Base-by-base conservation (phyloP, 805 yeast genomes). In the Kuraishia hungarica region DNA sequence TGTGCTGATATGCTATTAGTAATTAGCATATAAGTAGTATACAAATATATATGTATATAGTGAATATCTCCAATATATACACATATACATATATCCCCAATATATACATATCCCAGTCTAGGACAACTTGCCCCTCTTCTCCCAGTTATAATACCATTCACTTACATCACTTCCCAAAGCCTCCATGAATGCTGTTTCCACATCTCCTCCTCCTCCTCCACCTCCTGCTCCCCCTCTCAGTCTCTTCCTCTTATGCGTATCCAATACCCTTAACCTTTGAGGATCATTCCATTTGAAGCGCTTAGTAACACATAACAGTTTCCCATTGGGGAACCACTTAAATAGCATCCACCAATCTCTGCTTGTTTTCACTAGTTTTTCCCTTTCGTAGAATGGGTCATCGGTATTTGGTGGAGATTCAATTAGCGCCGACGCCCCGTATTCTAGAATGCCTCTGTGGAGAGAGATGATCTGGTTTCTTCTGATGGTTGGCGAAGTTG, bases 281-380 rank as follows among this genome's bases (percentile, higher is more conserved):
- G 51, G 51, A 17, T 49, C 51, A 26, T 24, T 17, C 21, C 28
- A n/a, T 28, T 24, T 49, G n/a, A 49, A 49, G 11, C 51, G 24
- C 19, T 49, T 49, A 11, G 35, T n/a, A 10, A 49, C 15, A 23
- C 22, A 47, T 13, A 23, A 10, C 50, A n/a, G 35, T 13, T 35
- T 35, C 43, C 43, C 43, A 15, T n/a, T 23, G 35, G 35, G 28
- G 11, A 53, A 20, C 35, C 39, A 23, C 39, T 49, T 35, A 1
- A 22, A 15, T 48, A 53, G 39, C 15, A 53, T 19, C 55, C 55
- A 53, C 55, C 55, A 53, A 20, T 53, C 50, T 19, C 49, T 26
- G 39, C 51, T 39, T 15, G 55, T 53, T 39, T 53, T 53, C 21
- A 53, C 17, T n/a, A 53, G 23, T 17, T 50, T 49, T 15, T 35